Conservation (phyloP, 2,329 filamentous ascomycete species). For the Chaetomiaceae sp. region DNA sequence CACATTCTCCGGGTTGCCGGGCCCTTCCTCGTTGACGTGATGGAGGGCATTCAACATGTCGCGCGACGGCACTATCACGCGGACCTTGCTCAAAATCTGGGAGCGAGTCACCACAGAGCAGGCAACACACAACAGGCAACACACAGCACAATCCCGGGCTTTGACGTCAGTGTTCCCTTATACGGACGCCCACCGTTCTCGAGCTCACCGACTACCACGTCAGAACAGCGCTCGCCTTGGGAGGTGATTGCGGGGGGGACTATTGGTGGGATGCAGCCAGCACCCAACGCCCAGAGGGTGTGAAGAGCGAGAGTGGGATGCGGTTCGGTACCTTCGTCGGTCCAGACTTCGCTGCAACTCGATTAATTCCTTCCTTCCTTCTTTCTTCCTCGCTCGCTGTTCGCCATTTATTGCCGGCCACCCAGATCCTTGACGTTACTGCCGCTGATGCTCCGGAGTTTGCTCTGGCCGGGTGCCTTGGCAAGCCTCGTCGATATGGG, state of each 20-base stretch:
- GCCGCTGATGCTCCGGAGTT: background rate
- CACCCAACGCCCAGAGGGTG: conserved; percentile 16
- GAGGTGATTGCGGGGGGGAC: conserved; percentile 3
- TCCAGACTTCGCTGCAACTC: conserved; percentile 5
- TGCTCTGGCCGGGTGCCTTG: conserved; percentile 8
- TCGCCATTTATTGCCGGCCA: background rate
- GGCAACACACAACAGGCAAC: too few species aligned
- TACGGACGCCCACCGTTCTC: conserved; percentile 1
- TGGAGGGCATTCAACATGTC: background rate
- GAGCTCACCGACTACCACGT: conserved; percentile 21
- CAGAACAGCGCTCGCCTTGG: conserved; percentile 1
- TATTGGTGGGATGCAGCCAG: conserved; percentile 22
- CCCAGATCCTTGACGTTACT: background rate
- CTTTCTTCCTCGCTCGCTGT: background rate
- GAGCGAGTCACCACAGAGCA: too few species aligned
- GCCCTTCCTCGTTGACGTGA: background rate
- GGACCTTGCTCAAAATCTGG: too few species aligned
- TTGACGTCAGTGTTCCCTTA: conserved; percentile 6
- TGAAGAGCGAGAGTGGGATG: conserved; percentile 2
- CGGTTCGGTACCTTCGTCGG: background rate
- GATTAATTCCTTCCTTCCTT: background rate
- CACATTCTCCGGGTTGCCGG: conserved; percentile 1
- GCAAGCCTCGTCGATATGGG: conserved; percentile 11
- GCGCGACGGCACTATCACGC: background rate
- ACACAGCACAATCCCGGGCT: background rate